phyloP scores from a whole-genome alignment of 495 filamentous ascomycete species.

The Clavariopsis aquatica region DNA sequence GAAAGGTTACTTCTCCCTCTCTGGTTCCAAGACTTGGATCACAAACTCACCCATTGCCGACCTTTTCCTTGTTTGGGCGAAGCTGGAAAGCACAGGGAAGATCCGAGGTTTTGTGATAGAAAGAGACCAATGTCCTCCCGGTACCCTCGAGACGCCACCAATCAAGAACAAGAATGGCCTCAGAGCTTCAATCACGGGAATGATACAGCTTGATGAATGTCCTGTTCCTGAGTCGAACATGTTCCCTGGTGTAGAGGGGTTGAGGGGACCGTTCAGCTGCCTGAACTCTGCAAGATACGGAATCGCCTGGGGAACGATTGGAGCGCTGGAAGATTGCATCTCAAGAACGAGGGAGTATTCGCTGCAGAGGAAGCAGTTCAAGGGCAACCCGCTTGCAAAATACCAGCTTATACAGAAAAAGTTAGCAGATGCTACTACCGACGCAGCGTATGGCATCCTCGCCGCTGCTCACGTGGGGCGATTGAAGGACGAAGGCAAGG shows the following conservation, averaged over 20 bases:
- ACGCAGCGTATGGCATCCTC: constrained; percentile 83
- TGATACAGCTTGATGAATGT: constrained; percentile 93
- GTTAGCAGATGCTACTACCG: constrained; percentile 85
- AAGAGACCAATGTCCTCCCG: constrained; percentile 73
- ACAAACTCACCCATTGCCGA: constrained; percentile 96
- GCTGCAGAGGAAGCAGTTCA: constrained; percentile 93
- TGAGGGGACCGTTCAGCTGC: constrained; percentile 88
- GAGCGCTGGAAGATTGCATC: constrained; percentile 90
- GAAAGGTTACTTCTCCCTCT: constrained; percentile 78
- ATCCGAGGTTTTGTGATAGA: constrained; percentile 95
- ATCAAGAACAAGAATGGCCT: constrained; percentile 96
- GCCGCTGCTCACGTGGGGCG: constrained; percentile 88
- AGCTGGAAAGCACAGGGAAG: constrained; percentile 84
- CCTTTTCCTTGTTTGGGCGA: constrained; percentile 90
- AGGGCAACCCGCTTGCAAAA: constrained; percentile 90
- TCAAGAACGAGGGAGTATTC: constrained; percentile 78
- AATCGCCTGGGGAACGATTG: constrained; percentile 91
- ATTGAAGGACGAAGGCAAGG: constrained; percentile 86
- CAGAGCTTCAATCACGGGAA: constrained; percentile 90
- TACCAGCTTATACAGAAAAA: constrained; percentile 99
- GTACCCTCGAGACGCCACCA: constrained; percentile 85
- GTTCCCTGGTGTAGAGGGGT: constrained; percentile 87
- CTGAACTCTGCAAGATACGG: constrained; percentile 90
- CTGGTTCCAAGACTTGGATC: constrained; percentile 96
- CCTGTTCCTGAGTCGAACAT: constrained; percentile 90